Conservation (phyloP, 805 yeast genomes). For the Yamadazyma takamatsuzukensis region DNA sequence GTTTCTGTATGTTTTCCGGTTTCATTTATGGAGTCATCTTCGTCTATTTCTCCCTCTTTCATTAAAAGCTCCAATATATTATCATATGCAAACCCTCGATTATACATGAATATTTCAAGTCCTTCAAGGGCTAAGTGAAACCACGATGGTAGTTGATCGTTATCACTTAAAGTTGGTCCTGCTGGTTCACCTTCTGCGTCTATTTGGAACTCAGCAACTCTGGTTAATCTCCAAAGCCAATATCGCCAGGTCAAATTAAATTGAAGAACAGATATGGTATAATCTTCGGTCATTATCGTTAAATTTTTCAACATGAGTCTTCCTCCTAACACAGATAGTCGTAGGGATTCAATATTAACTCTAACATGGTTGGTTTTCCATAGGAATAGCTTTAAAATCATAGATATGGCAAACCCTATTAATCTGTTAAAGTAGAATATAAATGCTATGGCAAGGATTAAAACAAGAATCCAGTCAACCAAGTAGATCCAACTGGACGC, state of each 20-base stretch:
- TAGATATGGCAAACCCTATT: conserved; percentile 57
- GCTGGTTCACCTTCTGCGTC: conserved; percentile 9
- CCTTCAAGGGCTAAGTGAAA: conserved; percentile 66
- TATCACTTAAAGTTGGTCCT: conserved; percentile 20
- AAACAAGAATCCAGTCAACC: conserved; percentile 74
- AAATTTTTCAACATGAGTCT: conserved; percentile 74
- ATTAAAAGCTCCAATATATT: conserved; percentile 44
- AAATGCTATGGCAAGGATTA: conserved; percentile 57
- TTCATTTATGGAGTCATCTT: not conserved
- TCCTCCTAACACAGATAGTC: conserved; percentile 80
- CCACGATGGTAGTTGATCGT: conserved; percentile 52
- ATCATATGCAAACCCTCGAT: conserved; percentile 76
- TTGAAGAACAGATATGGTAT: conserved; percentile 64
- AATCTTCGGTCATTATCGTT: conserved; percentile 68
- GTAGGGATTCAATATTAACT: conserved; percentile 67
- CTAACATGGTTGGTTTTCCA: conserved; percentile 64
- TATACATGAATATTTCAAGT: conserved; percentile 77
- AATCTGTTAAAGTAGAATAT: conserved; percentile 76
- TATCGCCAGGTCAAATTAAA: conserved; percentile 87
- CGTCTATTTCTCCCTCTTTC: conserved; percentile 6
- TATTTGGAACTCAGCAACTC: conserved; percentile 32
- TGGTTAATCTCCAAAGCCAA: conserved; percentile 58
- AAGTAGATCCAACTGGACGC: conserved; percentile 62
- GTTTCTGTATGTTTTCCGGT: not conserved
- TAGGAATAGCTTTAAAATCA: conserved; percentile 46